phyloP scores from a whole-genome alignment of 1,284 basidiomycete genomes.

The Leccinum solheimii region DNA sequence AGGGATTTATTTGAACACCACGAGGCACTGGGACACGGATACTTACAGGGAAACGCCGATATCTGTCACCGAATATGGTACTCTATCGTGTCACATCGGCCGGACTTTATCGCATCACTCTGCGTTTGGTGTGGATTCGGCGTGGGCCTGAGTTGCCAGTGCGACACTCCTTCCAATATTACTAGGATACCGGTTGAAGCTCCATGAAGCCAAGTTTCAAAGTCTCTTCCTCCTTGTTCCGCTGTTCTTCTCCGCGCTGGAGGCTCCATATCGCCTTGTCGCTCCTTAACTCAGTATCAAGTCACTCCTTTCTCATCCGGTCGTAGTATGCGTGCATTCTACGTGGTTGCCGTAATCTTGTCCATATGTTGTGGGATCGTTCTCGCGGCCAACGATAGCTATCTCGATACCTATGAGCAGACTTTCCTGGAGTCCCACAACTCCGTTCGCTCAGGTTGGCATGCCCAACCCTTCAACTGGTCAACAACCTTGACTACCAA shows the following conservation, averaged over 20 bases:
- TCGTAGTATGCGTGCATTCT: slow-evolving; percentile 9
- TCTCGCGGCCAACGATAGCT: slow-evolving; percentile 3
- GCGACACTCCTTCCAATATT: background rate
- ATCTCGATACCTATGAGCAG: slow-evolving; percentile 12
- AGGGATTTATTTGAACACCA: background rate
- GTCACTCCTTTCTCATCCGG: slow-evolving; percentile 5
- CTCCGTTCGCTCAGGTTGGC: slow-evolving; percentile 42
- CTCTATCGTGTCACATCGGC: background rate
- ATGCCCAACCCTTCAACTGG: slow-evolving; percentile 48
- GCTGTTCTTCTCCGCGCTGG: background rate
- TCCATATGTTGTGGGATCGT: background rate
- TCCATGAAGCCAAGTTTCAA: background rate
- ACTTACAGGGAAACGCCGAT: background rate
- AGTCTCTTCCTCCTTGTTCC: background rate
- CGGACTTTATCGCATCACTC: background rate
- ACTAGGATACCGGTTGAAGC: background rate
- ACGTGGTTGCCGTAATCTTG: slow-evolving; percentile 4
- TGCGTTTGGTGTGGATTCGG: background rate
- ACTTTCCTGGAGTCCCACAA: slow-evolving; percentile 52
- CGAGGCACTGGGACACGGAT: background rate
- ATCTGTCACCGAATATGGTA: background rate
- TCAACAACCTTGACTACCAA: slow-evolving; percentile 43
- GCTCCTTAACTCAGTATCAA: background rate
- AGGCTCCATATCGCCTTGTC: background rate
- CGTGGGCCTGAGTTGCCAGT: background rate